These are phyloP conservation scores for Fusarium solani-melongenae DNA, from an alignment of 2,329 filamentous ascomycete species.

Conservation along the genomic window DNA sequence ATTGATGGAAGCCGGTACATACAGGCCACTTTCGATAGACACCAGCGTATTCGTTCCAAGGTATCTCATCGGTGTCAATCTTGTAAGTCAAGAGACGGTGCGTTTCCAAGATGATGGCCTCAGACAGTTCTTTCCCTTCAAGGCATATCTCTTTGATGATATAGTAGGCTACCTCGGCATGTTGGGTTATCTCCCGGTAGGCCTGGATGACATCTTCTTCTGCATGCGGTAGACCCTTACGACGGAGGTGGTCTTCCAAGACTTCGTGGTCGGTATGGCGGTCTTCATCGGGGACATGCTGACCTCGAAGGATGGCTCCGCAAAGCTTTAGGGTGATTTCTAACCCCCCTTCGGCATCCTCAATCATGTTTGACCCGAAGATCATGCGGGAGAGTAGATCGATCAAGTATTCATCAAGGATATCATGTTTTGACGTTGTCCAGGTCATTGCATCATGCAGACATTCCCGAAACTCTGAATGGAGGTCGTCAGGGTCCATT, in stretches of 20 bases:
- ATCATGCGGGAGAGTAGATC: neutral
- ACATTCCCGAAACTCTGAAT: neutral
- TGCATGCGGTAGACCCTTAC: neutral
- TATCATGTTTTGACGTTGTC: too few relatives aligned
- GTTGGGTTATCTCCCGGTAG: conserved; percentile 19
- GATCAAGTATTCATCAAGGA: neutral
- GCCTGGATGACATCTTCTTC: neutral
- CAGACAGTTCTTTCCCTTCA: conserved; percentile 15
- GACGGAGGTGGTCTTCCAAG: neutral
- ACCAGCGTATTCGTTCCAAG: conserved; percentile 25
- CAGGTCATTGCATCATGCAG: neutral
- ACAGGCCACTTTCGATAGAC: conserved; percentile 41
- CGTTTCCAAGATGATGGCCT: conserved; percentile 38
- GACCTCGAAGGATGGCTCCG: neutral
- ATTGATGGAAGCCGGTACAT: conserved; percentile 5
- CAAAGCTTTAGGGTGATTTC: neutral
- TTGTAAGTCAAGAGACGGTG: conserved; percentile 36
- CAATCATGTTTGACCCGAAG: neutral
- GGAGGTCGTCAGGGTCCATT: neutral
- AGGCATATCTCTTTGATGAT: conserved; percentile 23
- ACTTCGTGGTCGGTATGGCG: too few relatives aligned
- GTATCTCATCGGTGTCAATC: neutral
- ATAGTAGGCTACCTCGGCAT: conserved; percentile 20
- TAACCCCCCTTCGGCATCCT: neutral
- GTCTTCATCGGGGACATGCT: neutral